Evolutionary conservation across 2,329 filamentous ascomycete species (phyloP).

Genomic region (Pestalotiopsis sp.): DNA sequence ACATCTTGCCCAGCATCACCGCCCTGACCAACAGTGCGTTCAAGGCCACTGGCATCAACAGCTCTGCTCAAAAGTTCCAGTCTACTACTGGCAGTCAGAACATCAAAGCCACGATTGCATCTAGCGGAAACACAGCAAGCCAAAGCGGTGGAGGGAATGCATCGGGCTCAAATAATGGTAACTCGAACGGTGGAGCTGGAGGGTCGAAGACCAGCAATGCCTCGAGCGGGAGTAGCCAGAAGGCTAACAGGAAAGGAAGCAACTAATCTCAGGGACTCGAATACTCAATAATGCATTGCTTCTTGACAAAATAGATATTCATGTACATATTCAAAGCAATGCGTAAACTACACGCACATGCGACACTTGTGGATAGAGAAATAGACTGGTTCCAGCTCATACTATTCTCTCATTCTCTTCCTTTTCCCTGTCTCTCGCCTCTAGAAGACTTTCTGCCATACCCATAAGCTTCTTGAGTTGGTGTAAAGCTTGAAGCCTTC

Average conservation of each 20-base stretch:
- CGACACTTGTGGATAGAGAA: background rate
- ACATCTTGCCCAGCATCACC: slow-evolving; percentile 22
- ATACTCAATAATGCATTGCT: background rate
- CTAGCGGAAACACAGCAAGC: background rate
- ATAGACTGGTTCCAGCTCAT: too few relatives aligned
- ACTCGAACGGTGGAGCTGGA: background rate
- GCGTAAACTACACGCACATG: background rate
- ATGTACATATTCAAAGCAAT: background rate
- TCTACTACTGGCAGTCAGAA: slow-evolving; percentile 12
- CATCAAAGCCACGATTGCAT: slow-evolving; percentile 3
- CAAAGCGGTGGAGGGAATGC: background rate
- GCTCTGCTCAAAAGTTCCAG: slow-evolving; percentile 11
- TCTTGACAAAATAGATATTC: background rate
- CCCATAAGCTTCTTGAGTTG: slow-evolving; percentile 26
- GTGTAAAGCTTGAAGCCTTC: slow-evolving; percentile 34
- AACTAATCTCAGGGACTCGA: background rate
- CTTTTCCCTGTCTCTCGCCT: background rate
- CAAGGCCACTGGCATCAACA: slow-evolving; percentile 13
- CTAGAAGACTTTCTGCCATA: slow-evolving; percentile 13
- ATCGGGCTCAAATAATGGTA: background rate
- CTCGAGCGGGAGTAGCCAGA: background rate
- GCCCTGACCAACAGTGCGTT: slow-evolving; percentile 17
- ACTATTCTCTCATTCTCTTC: too few relatives aligned
- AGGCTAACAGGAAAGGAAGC: background rate
- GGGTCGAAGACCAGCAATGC: background rate